Base-by-base conservation (phyloP, 108 stramenopile species). In the Ochromonas danica region DNA sequence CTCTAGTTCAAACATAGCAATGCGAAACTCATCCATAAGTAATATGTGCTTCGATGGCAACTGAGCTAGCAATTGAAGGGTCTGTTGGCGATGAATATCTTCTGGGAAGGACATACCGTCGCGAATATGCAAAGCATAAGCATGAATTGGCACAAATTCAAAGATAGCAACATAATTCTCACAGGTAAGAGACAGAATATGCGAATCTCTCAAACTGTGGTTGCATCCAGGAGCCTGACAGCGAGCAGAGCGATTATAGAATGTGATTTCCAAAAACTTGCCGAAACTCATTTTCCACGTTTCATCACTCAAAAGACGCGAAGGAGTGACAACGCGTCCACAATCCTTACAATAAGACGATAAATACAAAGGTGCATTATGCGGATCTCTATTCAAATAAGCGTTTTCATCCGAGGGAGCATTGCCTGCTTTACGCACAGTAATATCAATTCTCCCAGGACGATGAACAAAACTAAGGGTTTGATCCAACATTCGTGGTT, bases 271-370 rank as follows among this genome's bases (percentile, higher is more conserved):
- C 3, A 97, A 83, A 74, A 97, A 95, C 87, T 97, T 97, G 30
- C 97, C 97, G 81, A 97, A 96, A 2, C 89, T 90, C 83, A 91
- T 93, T 82, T 95, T 94, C 94, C 94, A 95, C 0, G 95, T 94
- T 82, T 96, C 93, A 60, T 94, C 93, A 42, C 90, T 88, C 79
- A 97, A 86, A 79, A 86, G 90, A 3, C 83, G 80, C 3, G 93
- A 78, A 1, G 94, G 93, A 1, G 94, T 94, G 25, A 95, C 95
- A 62, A 95, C 91, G 71, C 87, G 85, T 38, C 71, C 72, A 82
- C 95, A 96, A 31, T 90, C 84, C 39, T 89, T 93, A 80, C 95
- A 97, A 71, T 93, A 93, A 1, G 92, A 93, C 93, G 94, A 95
- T 43, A 95, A 95, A 25, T 91, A 91, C 63, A 97, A 95, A 1